Conservation (phyloP, 2,329 filamentous ascomycete genomes). For the Hypoxylon sp. region DNA sequence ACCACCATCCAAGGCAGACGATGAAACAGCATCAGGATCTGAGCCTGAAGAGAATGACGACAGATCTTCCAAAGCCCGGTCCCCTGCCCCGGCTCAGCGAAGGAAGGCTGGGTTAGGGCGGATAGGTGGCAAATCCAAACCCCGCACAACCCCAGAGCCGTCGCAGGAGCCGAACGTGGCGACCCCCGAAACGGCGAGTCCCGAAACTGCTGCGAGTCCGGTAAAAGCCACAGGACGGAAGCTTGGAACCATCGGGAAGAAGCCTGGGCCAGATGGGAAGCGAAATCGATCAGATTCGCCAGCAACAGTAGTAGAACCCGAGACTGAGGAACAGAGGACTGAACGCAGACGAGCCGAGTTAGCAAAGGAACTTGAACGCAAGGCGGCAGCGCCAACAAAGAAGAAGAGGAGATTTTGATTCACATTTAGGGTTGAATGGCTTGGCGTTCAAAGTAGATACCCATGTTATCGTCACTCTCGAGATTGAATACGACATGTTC, state of each 20-base stretch:
- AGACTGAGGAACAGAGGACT: constrained; percentile 57
- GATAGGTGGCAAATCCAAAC: constrained; percentile 49
- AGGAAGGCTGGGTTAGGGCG: constrained; percentile 45
- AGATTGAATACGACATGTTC: constrained; percentile 16
- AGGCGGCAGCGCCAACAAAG: constrained; percentile 65
- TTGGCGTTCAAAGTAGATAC: constrained; percentile 32
- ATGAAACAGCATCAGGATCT: constrained; percentile 49
- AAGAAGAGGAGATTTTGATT: constrained; percentile 70
- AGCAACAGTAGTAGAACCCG: constrained; percentile 43
- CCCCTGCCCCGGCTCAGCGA: constrained; percentile 23
- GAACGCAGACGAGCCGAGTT: constrained; percentile 67
- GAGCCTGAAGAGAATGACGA: constrained; percentile 41
- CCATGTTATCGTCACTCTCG: constrained; percentile 19
- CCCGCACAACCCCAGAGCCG: constrained; percentile 29
- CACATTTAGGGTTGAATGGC: constrained; percentile 6
- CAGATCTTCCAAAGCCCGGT: constrained; percentile 7
- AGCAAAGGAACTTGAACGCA: constrained; percentile 65
- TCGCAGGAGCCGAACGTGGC: constrained; percentile 11
- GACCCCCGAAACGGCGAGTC: constrained; percentile 15
- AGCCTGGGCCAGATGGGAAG: constrained; percentile 37
- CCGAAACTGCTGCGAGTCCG: constrained; percentile 29
- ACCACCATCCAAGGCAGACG: constrained; percentile 35
- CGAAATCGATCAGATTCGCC: constrained; percentile 35
- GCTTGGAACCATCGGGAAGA: constrained; percentile 50
- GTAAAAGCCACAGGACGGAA: constrained; percentile 40